phyloP scores from a whole-genome alignment of 148 eudicot genomes.

The Cornus controversa region DNA sequence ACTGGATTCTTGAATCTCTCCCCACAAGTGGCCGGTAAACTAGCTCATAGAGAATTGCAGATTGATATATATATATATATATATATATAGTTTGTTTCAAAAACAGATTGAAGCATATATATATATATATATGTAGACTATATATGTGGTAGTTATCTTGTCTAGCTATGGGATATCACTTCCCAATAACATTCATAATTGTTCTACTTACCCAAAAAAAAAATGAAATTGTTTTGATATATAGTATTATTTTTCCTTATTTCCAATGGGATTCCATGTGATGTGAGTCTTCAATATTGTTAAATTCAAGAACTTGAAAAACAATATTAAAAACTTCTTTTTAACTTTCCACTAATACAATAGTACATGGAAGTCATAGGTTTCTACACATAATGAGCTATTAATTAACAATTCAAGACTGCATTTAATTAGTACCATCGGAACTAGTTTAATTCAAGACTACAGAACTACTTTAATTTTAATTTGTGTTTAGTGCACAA shows the following conservation, averaged over 20 bases:
- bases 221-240: neutral
- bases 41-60: neutral
- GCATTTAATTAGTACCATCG: too few species aligned
- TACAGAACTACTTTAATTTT: too few species aligned
- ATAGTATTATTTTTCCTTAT: neutral
- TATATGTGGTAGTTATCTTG: neutral
- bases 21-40: neutral
- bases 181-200: neutral
- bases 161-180: neutral
- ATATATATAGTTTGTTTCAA: too few species aligned
- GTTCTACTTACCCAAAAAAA: neutral
- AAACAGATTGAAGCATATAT: neutral
- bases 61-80: too few species aligned
- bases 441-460: too few species aligned
- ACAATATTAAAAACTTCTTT: too few species aligned
- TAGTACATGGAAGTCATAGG: neutral
- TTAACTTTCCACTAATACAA: too few species aligned
- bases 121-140: conserved; percentile 6
- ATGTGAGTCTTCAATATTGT: neutral
- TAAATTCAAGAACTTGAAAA: neutral
- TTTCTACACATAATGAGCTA: neutral
- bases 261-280: neutral
- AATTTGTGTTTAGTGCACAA: too few species aligned
- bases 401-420: too few species aligned
- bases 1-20: conserved; percentile 40